Base-by-base conservation (phyloP, 2,329 filamentous ascomycete species). In the Fusarium haematococcum region DNA sequence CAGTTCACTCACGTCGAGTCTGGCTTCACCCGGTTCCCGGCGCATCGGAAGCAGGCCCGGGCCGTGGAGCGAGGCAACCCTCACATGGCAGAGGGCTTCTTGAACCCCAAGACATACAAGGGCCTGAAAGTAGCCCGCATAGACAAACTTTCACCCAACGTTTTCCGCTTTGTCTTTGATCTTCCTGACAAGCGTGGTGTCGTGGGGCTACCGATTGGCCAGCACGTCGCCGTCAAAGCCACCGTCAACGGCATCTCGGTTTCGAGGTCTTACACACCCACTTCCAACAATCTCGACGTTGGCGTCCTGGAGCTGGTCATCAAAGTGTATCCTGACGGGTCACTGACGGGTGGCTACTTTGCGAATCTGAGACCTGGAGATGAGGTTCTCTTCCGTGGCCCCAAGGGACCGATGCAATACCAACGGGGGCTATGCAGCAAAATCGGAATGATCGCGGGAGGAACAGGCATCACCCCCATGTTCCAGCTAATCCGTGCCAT, bases 401-500 rank as follows among this genome's bases (percentile, higher is more conserved):
- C 89, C 43, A 90, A 89, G 77, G 88, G 89, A 13, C 84, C 87
- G 2, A 89, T 90, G 87, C 83, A 82, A n/a, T 90, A 90, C 76
- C 78, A 78, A 23, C 83, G 81, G 20, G 83, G 82, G 0, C 79
- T 85, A 0, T 82, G 81, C 59, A 84, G 81, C 71, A 79, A 82
- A 39, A 85, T 91, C 39, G 88, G 88, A 63, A 90, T 91, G 88
- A 77, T 91, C 1, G 88, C 87, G 1, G 88, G 88, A 1, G 81
- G 81, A 7, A 82, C 81, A 0, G 81, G 81, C 23, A 81, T 82
- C 45, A 82, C 50, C 0, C 81, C 81, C 33, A 81, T 83, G 80
- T 83, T 77, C 64, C 90, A 92, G 77, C 80, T 92, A 8, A 91
- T 92, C 76, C 87, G 90, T 5, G 89, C 89, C 52, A 90, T 92